These are phyloP conservation scores for Aspergillus campestris DNA, from an alignment of 495 filamentous ascomycete genomes.

Conservation along the genomic window DNA sequence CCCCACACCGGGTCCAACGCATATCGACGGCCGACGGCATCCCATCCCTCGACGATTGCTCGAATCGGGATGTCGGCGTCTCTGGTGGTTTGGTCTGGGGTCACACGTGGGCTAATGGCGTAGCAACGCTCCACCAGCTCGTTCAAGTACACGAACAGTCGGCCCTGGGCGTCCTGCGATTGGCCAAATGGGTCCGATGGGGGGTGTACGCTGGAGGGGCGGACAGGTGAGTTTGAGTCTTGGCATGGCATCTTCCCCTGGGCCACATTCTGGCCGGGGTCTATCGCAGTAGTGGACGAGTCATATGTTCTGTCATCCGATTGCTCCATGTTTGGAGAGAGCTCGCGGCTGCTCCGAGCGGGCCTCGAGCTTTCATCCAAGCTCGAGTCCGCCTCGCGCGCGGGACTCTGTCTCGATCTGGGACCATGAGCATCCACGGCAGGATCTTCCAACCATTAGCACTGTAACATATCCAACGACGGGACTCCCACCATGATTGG, in stretches of 20 bases:
- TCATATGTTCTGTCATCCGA: too few species aligned
- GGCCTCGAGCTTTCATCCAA: too few species aligned
- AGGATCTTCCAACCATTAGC: neutral
- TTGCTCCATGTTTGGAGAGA: too few species aligned
- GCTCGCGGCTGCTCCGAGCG: too few species aligned
- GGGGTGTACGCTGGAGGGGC: too few species aligned
- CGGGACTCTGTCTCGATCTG: neutral
- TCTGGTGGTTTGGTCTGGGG: constrained; percentile 2
- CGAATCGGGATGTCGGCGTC: constrained; percentile 9
- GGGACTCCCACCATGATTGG: constrained; percentile 5
- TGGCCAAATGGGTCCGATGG: too few species aligned
- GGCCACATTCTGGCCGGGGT: too few species aligned
- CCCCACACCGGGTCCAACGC: constrained; percentile 8
- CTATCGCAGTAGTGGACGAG: too few species aligned
- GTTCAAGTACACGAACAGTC: constrained; percentile 5
- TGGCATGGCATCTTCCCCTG: too few species aligned
- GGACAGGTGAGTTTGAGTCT: too few species aligned
- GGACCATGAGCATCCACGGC: neutral
- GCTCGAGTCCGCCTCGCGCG: too few species aligned
- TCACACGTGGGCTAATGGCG: neutral
- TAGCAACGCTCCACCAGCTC: constrained; percentile 4
- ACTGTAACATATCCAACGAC: too few species aligned
- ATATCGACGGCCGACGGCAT: constrained; percentile 2
- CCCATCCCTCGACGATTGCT: constrained; percentile 6
- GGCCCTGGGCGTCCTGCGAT: neutral